A percentile compares a stretch with the other conserved stretches of the same genome.
These are phyloP conservation scores for Oryza rufipogon DNA, from an alignment of 176 grass and related monocot species.

Conservation along the genomic window DNA sequence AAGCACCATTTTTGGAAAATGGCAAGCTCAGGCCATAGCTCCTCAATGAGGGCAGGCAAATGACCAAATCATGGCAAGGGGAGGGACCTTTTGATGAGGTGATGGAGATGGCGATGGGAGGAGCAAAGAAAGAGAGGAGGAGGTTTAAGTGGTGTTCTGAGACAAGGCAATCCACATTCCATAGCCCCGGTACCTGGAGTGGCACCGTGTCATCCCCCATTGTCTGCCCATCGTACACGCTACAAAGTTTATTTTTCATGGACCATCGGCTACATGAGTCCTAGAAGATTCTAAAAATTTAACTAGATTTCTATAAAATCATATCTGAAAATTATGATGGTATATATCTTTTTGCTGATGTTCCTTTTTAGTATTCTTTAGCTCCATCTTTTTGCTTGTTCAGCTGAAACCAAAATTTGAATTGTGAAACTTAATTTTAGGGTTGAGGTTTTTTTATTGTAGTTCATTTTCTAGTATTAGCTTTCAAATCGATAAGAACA, in stretches of 20 bases:
- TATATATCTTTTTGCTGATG: background rate
- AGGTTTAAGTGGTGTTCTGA: background rate
- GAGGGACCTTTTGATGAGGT: background rate
- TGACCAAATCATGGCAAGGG: slow-evolving; percentile 10
- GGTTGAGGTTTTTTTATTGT: too few relatives aligned
- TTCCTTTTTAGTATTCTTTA: background rate
- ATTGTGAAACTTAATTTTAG: too few relatives aligned
- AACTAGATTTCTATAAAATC: background rate
- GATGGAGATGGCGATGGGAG: background rate
- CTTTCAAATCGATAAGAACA: too few relatives aligned
- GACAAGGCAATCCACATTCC: background rate
- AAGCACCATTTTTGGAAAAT: background rate
- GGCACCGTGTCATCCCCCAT: background rate
- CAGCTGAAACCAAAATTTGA: too few relatives aligned
- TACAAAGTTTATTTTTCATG: background rate
- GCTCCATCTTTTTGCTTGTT: too few relatives aligned
- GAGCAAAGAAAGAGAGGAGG: background rate
- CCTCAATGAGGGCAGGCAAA: background rate
- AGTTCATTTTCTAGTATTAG: too few relatives aligned
- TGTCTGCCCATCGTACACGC: background rate
- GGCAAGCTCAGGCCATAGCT: background rate
- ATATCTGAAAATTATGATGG: background rate
- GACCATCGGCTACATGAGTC: background rate
- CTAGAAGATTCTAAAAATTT: background rate
- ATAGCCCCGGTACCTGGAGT: background rate